A percentile compares a stretch with the other conserved stretches of the same genome.
phyloP scores from a whole-genome alignment of 2,329 filamentous ascomycete genomes.

The Shiraia bambusicola region DNA sequence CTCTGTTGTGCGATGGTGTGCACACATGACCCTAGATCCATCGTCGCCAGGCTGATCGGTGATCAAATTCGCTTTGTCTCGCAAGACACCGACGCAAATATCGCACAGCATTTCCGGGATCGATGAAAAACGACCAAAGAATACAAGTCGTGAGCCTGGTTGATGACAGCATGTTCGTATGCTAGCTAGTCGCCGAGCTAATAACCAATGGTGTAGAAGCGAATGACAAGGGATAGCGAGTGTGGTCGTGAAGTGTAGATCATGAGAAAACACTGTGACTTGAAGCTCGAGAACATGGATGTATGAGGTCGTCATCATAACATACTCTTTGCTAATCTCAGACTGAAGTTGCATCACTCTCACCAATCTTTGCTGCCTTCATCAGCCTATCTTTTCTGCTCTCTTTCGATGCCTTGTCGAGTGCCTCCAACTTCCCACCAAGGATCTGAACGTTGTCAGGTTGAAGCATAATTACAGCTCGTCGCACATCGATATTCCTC shows the following conservation, averaged over 20 bases:
- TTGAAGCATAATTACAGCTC: constrained; percentile 78
- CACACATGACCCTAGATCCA: background rate
- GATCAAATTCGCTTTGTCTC: background rate
- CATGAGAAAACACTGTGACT: background rate
- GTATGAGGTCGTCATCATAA: too few species aligned
- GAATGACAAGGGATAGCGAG: background rate
- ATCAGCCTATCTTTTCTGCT: constrained; percentile 70
- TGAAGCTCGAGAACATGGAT: too few species aligned
- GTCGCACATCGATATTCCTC: constrained; percentile 64
- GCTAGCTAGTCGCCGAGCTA: too few species aligned
- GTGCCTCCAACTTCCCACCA: constrained; percentile 82
- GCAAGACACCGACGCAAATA: background rate
- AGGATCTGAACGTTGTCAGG: constrained; percentile 67
- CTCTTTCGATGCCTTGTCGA: constrained; percentile 77
- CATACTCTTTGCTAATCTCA: too few species aligned
- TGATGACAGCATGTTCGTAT: too few species aligned
- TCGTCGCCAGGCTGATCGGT: background rate
- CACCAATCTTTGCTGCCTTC: constrained; percentile 51
- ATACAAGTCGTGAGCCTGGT: too few species aligned
- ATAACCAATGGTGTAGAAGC: background rate
- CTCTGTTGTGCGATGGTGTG: background rate
- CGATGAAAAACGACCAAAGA: too few species aligned
- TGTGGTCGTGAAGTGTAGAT: background rate
- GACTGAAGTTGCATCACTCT: background rate
- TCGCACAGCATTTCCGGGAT: background rate